phyloP scores from a whole-genome alignment of 495 filamentous ascomycete genomes.

The Penicillium desertorum region DNA sequence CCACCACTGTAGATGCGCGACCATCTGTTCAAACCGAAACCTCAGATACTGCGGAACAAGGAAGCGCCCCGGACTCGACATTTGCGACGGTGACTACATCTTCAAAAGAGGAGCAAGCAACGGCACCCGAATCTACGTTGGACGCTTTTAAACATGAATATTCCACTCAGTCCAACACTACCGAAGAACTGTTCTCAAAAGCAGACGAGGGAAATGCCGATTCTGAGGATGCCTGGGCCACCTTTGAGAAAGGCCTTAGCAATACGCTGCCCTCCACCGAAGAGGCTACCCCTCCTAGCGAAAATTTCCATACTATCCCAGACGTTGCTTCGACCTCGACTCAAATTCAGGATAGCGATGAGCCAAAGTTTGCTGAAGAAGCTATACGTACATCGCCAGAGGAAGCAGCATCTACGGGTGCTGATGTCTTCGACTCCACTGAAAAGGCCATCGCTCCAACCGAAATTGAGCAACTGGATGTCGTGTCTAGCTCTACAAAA shows the following conservation, averaged over 20 bases:
- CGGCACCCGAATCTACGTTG: not conserved
- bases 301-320: not conserved
- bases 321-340: not conserved
- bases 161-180: not conserved
- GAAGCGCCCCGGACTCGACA: not conserved
- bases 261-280: not conserved
- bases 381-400: not conserved
- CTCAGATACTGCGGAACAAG: not conserved
- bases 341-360: not conserved
- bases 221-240: not conserved
- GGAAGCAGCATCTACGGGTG: not conserved
- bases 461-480: not conserved
- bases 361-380: not conserved
- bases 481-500: not conserved
- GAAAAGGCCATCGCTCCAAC: not conserved
- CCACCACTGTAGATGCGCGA: not conserved
- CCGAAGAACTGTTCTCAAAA: not conserved
- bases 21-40: not conserved
- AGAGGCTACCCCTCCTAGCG: not conserved
- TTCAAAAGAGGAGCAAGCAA: not conserved
- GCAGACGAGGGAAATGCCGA: not conserved
- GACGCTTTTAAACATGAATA: not conserved
- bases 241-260: constrained; percentile 1
- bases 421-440: not conserved
- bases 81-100: not conserved